Percentiles rank a stretch among this genome's conserved stretches.
These are phyloP conservation scores for Trichoderma sp. DNA, from an alignment of 2,329 filamentous ascomycete genomes.

Conservation along the genomic window DNA sequence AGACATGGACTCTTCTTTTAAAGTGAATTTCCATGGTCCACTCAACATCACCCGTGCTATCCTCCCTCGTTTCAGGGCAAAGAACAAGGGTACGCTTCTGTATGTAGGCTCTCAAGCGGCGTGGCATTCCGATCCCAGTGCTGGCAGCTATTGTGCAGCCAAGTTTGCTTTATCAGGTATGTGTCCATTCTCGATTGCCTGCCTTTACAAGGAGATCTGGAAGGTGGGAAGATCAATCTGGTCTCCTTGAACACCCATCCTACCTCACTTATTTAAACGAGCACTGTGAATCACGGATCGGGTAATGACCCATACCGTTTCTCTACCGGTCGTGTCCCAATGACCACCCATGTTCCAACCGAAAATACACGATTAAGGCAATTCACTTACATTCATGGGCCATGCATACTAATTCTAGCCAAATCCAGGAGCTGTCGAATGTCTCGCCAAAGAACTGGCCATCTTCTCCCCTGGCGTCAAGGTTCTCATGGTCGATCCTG, in stretches of 20 bases:
- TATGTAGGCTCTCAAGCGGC: conserved; percentile 38
- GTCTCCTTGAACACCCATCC: background rate
- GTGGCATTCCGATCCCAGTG: conserved; percentile 34
- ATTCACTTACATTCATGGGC: background rate
- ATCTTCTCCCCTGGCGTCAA: conserved; percentile 32
- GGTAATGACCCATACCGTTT: background rate
- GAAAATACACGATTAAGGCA: background rate
- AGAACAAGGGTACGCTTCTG: conserved; percentile 32
- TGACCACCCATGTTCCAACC: background rate
- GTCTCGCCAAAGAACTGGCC: conserved; percentile 28
- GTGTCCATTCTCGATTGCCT: background rate
- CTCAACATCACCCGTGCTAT: conserved; percentile 37
- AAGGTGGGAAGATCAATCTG: background rate
- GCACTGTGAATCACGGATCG: background rate
- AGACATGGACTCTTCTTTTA: conserved; percentile 29
- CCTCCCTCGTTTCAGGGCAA: conserved; percentile 33
- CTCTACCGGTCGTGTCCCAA: background rate
- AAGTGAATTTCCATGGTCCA: conserved; percentile 40
- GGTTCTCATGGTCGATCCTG: conserved; percentile 39
- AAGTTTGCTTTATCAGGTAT: conserved; percentile 36
- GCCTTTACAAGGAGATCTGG: background rate
- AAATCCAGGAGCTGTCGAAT: conserved; percentile 27
- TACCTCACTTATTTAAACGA: background rate
- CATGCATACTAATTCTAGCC: background rate
- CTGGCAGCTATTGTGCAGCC: conserved; percentile 32